Evolutionary conservation across 139 green algal species (phyloP).

Genomic region (Axilococcus clingmanii): DNA sequence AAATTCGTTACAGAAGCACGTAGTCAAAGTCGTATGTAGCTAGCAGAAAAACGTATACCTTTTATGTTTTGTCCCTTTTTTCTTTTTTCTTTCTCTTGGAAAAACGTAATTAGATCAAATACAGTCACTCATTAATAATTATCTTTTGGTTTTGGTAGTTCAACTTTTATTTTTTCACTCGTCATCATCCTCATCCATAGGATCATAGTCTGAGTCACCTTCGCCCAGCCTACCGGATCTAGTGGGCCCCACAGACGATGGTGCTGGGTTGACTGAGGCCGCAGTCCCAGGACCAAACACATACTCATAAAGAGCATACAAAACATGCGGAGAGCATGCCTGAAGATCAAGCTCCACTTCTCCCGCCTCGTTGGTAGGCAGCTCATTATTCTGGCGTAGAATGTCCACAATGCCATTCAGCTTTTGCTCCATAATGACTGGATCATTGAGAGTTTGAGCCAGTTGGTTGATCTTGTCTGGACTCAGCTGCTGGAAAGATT

Average conservation of each 20-base stretch:
- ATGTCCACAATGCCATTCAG: conserved; percentile 31
- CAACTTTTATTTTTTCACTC: no score
- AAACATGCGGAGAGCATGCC: conserved; percentile 3
- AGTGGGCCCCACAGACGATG: background rate
- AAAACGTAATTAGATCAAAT: background rate
- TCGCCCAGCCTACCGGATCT: background rate
- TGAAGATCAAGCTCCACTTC: conserved; percentile 26
- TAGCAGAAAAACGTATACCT: no score
- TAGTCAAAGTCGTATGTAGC: no score
- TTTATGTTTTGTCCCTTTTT: no score
- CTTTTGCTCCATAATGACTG: conserved; percentile 19
- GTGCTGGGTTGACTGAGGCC: background rate
- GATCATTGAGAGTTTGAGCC: conserved; percentile 13
- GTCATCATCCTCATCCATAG: conserved; percentile 5
- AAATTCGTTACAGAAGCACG: no score
- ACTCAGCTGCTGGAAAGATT: conserved; percentile 4
- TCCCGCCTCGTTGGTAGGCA: conserved; percentile 23
- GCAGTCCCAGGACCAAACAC: background rate
- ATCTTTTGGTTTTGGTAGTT: no score
- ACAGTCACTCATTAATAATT: background rate
- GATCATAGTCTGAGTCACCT: conserved; percentile 6
- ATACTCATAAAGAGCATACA: conserved; percentile 2
- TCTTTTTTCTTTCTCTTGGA: background rate
- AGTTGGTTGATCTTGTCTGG: conserved; percentile 18
- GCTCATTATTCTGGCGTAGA: conserved; percentile 21